A percentile compares a stretch with the other conserved stretches of the same genome.
Conservation (phyloP, 2,329 filamentous ascomycete species). For the Dactylonectria macrodidyma region DNA sequence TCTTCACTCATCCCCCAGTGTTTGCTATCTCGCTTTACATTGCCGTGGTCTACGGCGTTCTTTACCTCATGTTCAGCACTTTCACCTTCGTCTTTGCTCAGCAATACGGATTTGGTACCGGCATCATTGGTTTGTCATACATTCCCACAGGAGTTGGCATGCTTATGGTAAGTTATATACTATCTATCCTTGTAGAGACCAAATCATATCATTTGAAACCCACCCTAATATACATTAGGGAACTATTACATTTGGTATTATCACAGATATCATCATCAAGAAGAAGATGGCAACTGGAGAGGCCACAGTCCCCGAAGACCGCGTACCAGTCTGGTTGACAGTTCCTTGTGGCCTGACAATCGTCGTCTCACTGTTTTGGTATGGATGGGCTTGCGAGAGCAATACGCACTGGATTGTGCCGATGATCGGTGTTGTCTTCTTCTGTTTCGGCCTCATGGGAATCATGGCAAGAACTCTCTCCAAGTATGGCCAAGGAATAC, state of each 20-base stretch:
- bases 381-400: slow-evolving; percentile 48
- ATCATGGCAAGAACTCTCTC: slow-evolving; percentile 52
- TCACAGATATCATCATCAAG: slow-evolving; percentile 48
- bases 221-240: slow-evolving; percentile 23
- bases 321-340: slow-evolving; percentile 48
- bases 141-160: slow-evolving; percentile 48
- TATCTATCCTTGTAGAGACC: no score
- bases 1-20: slow-evolving; percentile 74
- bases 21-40: slow-evolving; percentile 77
- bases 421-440: slow-evolving; percentile 58
- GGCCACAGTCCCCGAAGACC: slow-evolving; percentile 46
- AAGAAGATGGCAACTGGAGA: slow-evolving; percentile 42
- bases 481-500: no score
- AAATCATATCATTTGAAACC: no score
- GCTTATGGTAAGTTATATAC: slow-evolving; percentile 25
- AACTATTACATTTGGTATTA: slow-evolving; percentile 41
- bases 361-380: slow-evolving; percentile 48
- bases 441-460: slow-evolving; percentile 60
- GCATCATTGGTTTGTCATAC: slow-evolving; percentile 59
- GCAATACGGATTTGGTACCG: slow-evolving; percentile 70
- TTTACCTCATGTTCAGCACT: slow-evolving; percentile 70
- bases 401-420: slow-evolving; percentile 50
- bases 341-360: slow-evolving; percentile 45
- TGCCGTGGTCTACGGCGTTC: slow-evolving; percentile 73
- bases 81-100: slow-evolving; percentile 72